Base-by-base conservation (phyloP, 495 filamentous ascomycete genomes). In the Chaetomidium leptoderma region DNA sequence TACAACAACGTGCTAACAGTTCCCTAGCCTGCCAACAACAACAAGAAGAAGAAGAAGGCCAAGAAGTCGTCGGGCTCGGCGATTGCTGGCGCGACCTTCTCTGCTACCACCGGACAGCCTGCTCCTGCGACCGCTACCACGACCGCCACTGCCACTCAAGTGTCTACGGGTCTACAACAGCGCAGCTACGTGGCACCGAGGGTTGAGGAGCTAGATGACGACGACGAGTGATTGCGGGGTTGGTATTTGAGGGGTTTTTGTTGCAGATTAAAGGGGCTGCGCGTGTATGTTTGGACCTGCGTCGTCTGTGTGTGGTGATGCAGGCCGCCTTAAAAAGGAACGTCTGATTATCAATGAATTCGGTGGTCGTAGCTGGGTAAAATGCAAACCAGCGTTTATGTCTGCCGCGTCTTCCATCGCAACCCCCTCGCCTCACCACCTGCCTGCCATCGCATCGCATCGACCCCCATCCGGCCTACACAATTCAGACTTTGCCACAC, bases 11-110 rank as follows among this genome's bases (percentile, higher is more conserved):
- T 39, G 6, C 43, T 53, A 37, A 55, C 39, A 33, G 32, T 57
- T 65, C 37, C 56, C 39, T 23, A 59, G 26, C 58, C 48, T 36
- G 60, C 46, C 46, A 59, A 63, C 50, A 66, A 74, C 32, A 75
- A 85, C 70, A 80, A 81, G 55, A 88, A 87, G 75, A 88, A 87
- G 75, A 82, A 83, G 65, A 86, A 84, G 75, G 86, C 86, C 74
- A 74, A 78, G 70, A 78, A 78, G 59, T 65, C 70, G 16, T 70
- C 67, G 32, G 63, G 70, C 14, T 73, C 74, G 29, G 70, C 76
- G 2, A 75, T 63, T 39, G 73, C 76, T 40, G 71, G 70, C 33
- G 65, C 73, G 11, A 66, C 69, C 24, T 74, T 81, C 53, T 71
- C 75, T 16, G 68, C 73, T 37, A 69, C 72, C 19, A 74, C 80